phyloP scores from a whole-genome alignment of 352 stramenopile species.

The Pythium volutum region DNA sequence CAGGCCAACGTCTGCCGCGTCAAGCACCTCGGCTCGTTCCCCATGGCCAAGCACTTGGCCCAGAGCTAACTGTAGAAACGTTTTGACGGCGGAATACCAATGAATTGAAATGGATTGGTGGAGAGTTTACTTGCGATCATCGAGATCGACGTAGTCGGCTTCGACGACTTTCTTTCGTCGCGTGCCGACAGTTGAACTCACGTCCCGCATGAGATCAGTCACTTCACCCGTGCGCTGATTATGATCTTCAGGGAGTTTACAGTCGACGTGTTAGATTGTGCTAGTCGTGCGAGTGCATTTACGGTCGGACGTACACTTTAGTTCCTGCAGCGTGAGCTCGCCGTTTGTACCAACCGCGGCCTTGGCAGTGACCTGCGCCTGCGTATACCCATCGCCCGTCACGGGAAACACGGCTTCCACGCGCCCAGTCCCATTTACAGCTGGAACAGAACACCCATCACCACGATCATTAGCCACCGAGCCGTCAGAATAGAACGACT shows the following conservation, averaged over 20 bases:
- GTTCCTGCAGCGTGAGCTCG: conserved; percentile 43
- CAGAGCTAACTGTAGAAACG: too few species aligned
- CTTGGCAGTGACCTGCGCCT: conserved; percentile 53
- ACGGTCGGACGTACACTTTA: conserved; percentile 78
- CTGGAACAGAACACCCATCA: conserved; percentile 29
- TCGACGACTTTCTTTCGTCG: conserved; percentile 60
- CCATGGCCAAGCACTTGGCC: conserved; percentile 49
- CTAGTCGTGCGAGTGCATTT: too few species aligned
- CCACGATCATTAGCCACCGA: not conserved
- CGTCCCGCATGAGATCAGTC: conserved; percentile 63
- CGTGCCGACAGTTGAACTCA: conserved; percentile 21
- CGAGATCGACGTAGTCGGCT: conserved; percentile 68
- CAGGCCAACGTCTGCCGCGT: conserved; percentile 52
- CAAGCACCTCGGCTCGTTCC: conserved; percentile 79
- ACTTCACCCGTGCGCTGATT: conserved; percentile 54
- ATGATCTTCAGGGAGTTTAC: too few species aligned
- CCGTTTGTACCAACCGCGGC: conserved; percentile 40
- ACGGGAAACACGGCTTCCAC: conserved; percentile 70
- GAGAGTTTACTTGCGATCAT: conserved; percentile 23
- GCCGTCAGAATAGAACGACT: not conserved
- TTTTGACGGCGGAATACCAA: too few species aligned
- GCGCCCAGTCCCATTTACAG: conserved; percentile 58
- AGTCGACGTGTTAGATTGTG: too few species aligned
- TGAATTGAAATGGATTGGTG: too few species aligned
- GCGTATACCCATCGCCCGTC: conserved; percentile 28